Percentiles rank a stretch among this genome's conserved stretches.
Evolutionary conservation across 108 stramenopile genomes (phyloP).

Genomic region (Fragilariopsis cylindrus): DNA sequence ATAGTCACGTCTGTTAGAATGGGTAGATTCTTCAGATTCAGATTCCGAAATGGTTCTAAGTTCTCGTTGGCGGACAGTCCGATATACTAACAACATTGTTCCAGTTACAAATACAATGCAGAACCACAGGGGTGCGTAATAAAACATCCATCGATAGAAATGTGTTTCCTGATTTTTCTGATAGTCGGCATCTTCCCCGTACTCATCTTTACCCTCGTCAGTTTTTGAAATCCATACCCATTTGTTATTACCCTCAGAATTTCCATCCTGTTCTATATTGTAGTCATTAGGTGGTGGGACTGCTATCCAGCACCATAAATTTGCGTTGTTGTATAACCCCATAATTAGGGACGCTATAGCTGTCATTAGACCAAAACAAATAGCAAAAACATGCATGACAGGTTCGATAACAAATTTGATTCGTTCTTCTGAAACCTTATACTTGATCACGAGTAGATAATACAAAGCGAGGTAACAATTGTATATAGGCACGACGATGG

Average conservation of each 20-base stretch:
- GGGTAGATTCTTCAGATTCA: too few relatives aligned
- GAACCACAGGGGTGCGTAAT: conserved; percentile 20
- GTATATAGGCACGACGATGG: conserved; percentile 14
- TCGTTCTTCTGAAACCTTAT: conserved; percentile 14
- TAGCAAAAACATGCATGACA: conserved; percentile 33
- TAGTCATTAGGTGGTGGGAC: conserved; percentile 24
- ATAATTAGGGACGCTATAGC: conserved; percentile 33
- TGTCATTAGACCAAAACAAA: conserved; percentile 27
- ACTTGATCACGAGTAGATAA: conserved; percentile 27
- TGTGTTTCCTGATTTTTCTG: neutral
- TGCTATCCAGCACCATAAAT: conserved; percentile 67
- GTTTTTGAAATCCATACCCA: too few relatives aligned
- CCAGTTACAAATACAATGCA: conserved; percentile 16
- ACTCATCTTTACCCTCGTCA: neutral
- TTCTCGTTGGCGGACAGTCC: neutral
- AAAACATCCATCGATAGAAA: conserved; percentile 17
- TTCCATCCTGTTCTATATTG: neutral
- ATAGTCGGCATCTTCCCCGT: neutral
- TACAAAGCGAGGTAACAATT: conserved; percentile 25
- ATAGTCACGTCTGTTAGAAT: too few relatives aligned
- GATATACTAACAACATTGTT: conserved; percentile 14
- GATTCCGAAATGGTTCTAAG: neutral
- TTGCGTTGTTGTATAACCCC: conserved; percentile 45
- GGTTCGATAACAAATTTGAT: conserved; percentile 18
- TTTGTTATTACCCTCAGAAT: too few relatives aligned